phyloP scores from a whole-genome alignment of 2,329 filamentous ascomycete genomes.

The Claviceps sp. region DNA sequence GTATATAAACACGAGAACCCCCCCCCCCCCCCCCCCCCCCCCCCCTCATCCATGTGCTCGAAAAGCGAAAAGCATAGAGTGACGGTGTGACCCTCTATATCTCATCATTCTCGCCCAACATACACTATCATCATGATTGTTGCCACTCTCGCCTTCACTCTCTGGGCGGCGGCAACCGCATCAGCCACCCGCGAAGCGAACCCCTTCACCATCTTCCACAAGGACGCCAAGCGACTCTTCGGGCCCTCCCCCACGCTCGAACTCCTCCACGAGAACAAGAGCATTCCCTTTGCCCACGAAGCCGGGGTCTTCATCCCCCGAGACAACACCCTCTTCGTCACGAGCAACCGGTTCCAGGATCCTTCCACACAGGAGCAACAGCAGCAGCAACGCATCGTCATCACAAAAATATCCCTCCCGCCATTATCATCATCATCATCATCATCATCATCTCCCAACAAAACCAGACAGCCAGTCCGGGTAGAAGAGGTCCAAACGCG shows the following conservation, averaged over 20 bases:
- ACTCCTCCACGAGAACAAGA: constrained; percentile 22
- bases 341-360: constrained; percentile 19
- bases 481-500: constrained; percentile 21
- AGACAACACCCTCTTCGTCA: constrained; percentile 18
- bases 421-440: no score
- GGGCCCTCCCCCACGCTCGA: constrained; percentile 23
- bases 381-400: constrained; percentile 13
- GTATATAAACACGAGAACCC: no score
- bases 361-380: constrained; percentile 6
- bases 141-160: not conserved
- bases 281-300: constrained; percentile 36
- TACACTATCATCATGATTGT: no score
- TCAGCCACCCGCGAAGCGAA: not conserved
- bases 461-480: constrained; percentile 1
- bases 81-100: no score
- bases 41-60: no score
- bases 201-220: constrained; percentile 4
- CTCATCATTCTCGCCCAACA: no score
- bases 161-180: not conserved
- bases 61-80: no score
- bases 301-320: constrained; percentile 23
- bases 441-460: not conserved
- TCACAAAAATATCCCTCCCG: constrained; percentile 15
- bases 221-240: constrained; percentile 15
- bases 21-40: no score